phyloP scores from a whole-genome alignment of 2,329 filamentous ascomycete genomes.

The Botryosphaeria dothidea region DNA sequence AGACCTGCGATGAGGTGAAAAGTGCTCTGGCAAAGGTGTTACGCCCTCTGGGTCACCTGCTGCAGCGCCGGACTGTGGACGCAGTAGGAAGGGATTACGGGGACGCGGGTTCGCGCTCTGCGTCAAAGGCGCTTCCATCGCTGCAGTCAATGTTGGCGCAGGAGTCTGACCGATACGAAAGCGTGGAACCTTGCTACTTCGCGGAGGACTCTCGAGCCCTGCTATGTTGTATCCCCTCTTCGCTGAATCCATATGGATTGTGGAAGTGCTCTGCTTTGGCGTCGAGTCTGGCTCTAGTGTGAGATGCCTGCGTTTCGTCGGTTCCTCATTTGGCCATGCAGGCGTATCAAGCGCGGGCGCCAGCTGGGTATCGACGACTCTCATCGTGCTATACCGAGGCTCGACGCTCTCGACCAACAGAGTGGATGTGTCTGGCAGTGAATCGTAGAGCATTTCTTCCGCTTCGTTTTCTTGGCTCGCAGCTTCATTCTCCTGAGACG shows the following conservation, averaged over 20 bases:
- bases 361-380: no score
- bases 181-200: neutral
- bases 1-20: conserved; percentile 54
- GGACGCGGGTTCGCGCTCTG: neutral
- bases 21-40: conserved; percentile 51
- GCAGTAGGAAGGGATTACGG: conserved; percentile 14
- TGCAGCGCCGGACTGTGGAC: neutral
- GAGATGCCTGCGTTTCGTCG: neutral
- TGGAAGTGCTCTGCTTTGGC: neutral
- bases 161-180: neutral
- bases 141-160: neutral
- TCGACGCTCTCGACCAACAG: conserved; percentile 1
- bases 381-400: neutral
- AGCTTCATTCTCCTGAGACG: conserved; percentile 24
- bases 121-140: neutral
- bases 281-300: neutral
- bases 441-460: conserved; percentile 31
- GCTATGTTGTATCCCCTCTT: neutral
- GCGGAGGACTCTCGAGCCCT: neutral
- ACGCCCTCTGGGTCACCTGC: neutral
- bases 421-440: neutral
- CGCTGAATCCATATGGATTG: neutral
- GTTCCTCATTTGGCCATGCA: neutral
- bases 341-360: neutral
- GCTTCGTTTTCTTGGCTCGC: conserved; percentile 23